Conservation (phyloP, 352 stramenopile genomes). For the Pythium aquatile region DNA sequence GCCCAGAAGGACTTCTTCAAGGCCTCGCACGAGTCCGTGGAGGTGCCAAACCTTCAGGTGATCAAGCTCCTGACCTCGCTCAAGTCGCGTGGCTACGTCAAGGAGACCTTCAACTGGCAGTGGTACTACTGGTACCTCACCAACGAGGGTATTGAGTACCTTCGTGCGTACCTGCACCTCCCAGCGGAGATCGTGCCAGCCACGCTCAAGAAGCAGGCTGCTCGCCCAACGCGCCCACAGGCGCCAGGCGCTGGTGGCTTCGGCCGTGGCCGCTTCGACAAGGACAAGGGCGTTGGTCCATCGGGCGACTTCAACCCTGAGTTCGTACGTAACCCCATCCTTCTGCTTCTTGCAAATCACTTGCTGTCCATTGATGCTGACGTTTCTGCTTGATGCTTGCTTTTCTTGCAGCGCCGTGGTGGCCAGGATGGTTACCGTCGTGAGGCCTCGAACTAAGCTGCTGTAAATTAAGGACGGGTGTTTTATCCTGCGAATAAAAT, state of each 20-base stretch:
- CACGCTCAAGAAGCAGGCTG: slow-evolving; percentile 97
- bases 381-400: not conserved
- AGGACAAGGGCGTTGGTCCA: slow-evolving; percentile 87
- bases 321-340: slow-evolving; percentile 56
- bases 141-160: slow-evolving; percentile 99
- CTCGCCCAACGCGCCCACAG: slow-evolving; percentile 76
- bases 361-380: not conserved
- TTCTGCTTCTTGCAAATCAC: not conserved
- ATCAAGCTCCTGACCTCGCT: slow-evolving; percentile 99
- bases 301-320: slow-evolving; percentile 89
- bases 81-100: slow-evolving; percentile 96
- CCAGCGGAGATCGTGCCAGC: slow-evolving; percentile 98
- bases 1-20: slow-evolving; percentile 88
- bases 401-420: slow-evolving; percentile 45
- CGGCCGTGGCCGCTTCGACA: slow-evolving; percentile 85
- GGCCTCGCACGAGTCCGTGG: slow-evolving; percentile 95
- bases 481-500: slow-evolving; percentile 79
- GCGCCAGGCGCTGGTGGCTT: slow-evolving; percentile 72
- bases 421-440: slow-evolving; percentile 87
- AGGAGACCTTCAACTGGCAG: slow-evolving; percentile 99
- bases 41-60: slow-evolving; percentile 98
- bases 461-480: slow-evolving; percentile 45
- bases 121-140: slow-evolving; percentile 99
- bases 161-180: slow-evolving; percentile 97
- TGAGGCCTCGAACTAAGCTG: slow-evolving; percentile 81